Percentiles rank a stretch among this genome's conserved stretches.
These are phyloP conservation scores for Aspergillus costaricaensis DNA, from an alignment of 2,329 filamentous ascomycete genomes.

Conservation along the genomic window DNA sequence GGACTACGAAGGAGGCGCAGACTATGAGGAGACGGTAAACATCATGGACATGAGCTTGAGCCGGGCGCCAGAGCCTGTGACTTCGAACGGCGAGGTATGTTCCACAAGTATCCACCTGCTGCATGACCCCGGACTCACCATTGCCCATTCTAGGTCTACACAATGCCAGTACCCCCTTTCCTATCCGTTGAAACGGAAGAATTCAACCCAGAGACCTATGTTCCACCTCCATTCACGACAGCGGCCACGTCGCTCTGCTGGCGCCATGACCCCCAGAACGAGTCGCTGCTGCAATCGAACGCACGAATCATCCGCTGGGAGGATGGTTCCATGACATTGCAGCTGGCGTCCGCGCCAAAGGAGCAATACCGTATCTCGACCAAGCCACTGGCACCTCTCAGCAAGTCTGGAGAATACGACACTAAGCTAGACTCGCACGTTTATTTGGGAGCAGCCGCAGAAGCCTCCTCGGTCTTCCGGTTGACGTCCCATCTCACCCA, in stretches of 20 bases:
- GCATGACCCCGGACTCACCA: not conserved
- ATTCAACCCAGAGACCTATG: conserved; percentile 63
- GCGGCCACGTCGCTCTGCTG: conserved; percentile 66
- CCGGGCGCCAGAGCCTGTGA: conserved; percentile 60
- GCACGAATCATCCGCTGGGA: conserved; percentile 67
- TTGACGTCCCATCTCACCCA: conserved; percentile 65
- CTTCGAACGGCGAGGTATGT: conserved; percentile 43
- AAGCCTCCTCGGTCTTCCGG: conserved; percentile 59
- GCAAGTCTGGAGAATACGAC: conserved; percentile 55
- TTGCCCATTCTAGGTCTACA: conserved; percentile 53
- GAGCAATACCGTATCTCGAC: conserved; percentile 63
- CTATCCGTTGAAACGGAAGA: conserved; percentile 62
- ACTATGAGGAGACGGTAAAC: conserved; percentile 50
- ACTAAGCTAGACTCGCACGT: conserved; percentile 62
- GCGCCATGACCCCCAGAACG: conserved; percentile 64
- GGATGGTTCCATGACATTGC: conserved; percentile 66
- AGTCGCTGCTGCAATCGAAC: conserved; percentile 62
- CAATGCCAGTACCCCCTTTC: conserved; percentile 65
- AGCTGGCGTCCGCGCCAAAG: conserved; percentile 62
- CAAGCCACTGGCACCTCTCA: conserved; percentile 60
- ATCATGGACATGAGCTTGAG: conserved; percentile 59
- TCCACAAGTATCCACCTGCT: not conserved
- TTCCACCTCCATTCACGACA: conserved; percentile 63
- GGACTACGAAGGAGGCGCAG: conserved; percentile 46
- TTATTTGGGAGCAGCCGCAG: conserved; percentile 62